Conservation (phyloP, 164 flowering plant species). For the Nymphaea colorata region DNA sequence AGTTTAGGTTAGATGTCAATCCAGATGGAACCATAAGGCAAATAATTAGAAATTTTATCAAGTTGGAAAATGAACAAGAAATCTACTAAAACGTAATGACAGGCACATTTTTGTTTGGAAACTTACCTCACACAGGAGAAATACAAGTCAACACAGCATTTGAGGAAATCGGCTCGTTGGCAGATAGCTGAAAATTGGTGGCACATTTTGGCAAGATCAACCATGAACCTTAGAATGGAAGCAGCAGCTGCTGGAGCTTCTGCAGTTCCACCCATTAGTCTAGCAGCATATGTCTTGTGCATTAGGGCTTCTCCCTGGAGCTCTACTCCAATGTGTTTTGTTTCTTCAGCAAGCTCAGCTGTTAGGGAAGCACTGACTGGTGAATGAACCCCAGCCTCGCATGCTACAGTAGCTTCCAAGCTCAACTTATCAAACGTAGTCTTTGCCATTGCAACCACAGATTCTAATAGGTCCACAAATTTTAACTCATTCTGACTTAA, state of each 20-base stretch:
- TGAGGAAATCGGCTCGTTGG: slow-evolving; percentile 74
- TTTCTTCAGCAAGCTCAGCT: slow-evolving; percentile 81
- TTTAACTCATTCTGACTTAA: slow-evolving; percentile 63
- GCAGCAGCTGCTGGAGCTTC: slow-evolving; percentile 99
- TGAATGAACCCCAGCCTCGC: slow-evolving; percentile 80
- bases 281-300: slow-evolving; percentile 99
- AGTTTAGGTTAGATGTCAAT: no score
- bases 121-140: slow-evolving; percentile 89
- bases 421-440: slow-evolving; percentile 86
- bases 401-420: slow-evolving; percentile 73
- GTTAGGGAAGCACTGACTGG: slow-evolving; percentile 65
- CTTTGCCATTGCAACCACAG: slow-evolving; percentile 88
- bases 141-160: slow-evolving; percentile 85
- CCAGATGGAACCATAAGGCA: no score
- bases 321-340: slow-evolving; percentile 75
- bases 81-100: neutral
- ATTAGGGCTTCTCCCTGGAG: slow-evolving; percentile 98
- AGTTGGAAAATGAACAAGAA: no score
- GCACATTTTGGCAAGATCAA: slow-evolving; percentile 96
- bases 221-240: slow-evolving; percentile 90
- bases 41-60: no score
- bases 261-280: slow-evolving; percentile 99
- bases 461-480: slow-evolving; percentile 84
- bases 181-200: slow-evolving; percentile 74
- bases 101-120: neutral